Conservation (phyloP, 2,329 filamentous ascomycete species). For the Aspergillus hiratsukae region DNA sequence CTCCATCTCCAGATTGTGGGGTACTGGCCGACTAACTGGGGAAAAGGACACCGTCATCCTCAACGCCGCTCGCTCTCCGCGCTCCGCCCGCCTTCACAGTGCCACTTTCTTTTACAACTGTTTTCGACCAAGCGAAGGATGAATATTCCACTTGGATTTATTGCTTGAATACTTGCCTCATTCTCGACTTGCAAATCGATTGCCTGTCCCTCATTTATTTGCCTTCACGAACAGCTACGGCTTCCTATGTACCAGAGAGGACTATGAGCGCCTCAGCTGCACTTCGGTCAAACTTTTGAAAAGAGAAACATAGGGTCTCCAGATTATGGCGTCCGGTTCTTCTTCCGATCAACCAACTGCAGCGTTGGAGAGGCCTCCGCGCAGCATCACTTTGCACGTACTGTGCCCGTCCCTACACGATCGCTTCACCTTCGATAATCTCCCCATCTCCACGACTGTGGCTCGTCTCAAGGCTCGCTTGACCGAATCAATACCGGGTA, state of each 20-base stretch:
- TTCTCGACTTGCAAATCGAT: neutral
- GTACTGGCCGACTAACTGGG: neutral
- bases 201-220: neutral
- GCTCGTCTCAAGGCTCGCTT: constrained; percentile 51
- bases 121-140: neutral
- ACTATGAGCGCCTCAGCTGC: neutral
- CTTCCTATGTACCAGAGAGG: neutral
- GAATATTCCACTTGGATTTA: neutral
- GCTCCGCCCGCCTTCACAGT: no score
- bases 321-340: constrained; percentile 8
- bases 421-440: constrained; percentile 33
- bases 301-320: neutral
- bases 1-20: no score
- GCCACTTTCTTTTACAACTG: neutral
- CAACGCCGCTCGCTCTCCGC: neutral
- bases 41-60: constrained; percentile 16
- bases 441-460: constrained; percentile 44
- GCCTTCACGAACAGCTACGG: neutral
- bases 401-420: constrained; percentile 39
- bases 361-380: neutral
- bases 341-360: constrained; percentile 1
- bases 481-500: constrained; percentile 44
- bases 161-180: neutral
- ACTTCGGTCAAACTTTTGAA: neutral
- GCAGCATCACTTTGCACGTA: constrained; percentile 33